phyloP scores from a whole-genome alignment of 163 green algal species.

The Scenedesmus sp. region DNA sequence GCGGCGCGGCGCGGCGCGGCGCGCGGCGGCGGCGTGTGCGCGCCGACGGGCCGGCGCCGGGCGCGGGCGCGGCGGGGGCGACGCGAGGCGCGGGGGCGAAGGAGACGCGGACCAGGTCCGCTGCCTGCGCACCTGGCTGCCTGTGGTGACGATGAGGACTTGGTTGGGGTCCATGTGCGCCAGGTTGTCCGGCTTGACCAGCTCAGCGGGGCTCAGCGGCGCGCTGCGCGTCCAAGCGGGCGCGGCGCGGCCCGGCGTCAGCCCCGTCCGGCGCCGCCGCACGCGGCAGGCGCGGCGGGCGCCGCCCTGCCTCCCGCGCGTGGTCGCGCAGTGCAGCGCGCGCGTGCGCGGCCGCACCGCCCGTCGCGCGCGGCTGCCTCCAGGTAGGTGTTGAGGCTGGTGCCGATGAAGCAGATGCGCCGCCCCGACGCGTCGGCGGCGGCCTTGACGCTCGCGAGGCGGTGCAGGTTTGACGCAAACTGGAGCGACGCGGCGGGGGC shows the following conservation, averaged over 20 bases:
- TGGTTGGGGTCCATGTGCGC: slow-evolving; percentile 83
- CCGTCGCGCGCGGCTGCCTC: slow-evolving; percentile 79
- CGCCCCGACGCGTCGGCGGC: slow-evolving; percentile 91
- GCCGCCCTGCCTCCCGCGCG: too few relatives aligned
- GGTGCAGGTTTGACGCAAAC: slow-evolving; percentile 97
- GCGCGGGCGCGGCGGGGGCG: background rate
- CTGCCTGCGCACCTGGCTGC: slow-evolving; percentile 28
- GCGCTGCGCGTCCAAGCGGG: slow-evolving; percentile 63
- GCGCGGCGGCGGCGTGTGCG: too few relatives aligned
- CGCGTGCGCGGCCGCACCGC: background rate
- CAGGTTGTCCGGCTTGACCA: slow-evolving; percentile 79
- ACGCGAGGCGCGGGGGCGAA: too few relatives aligned
- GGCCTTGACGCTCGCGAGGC: slow-evolving; percentile 82
- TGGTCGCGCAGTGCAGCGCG: too few relatives aligned
- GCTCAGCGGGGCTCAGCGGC: slow-evolving; percentile 86
- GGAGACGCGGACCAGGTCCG: too few relatives aligned
- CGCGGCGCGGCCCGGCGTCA: too few relatives aligned
- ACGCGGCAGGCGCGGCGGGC: too few relatives aligned
- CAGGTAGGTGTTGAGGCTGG: slow-evolving; percentile 91
- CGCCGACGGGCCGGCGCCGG: too few relatives aligned
- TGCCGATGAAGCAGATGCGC: slow-evolving; percentile 93
- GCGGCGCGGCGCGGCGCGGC: too few relatives aligned
- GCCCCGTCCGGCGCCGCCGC: too few relatives aligned
- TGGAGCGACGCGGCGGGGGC: slow-evolving; percentile 38
- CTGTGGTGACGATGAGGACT: slow-evolving; percentile 65